phyloP scores from a whole-genome alignment of 73 alveolate species.

The Tetrahymena borealis region DNA sequence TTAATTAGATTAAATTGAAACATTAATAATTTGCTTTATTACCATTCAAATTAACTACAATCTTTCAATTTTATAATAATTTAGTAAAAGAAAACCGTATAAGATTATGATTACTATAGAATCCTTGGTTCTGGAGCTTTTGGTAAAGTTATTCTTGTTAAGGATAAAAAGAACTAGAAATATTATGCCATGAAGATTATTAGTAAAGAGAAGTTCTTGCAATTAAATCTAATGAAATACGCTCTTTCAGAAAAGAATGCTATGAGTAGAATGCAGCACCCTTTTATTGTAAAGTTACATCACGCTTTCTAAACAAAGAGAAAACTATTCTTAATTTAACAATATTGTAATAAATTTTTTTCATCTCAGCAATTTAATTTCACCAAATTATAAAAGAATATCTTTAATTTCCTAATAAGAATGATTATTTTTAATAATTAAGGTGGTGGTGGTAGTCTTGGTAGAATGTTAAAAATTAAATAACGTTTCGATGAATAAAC shows the following conservation, averaged over 20 bases:
- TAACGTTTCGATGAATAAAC: conserved; percentile 76
- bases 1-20: neutral
- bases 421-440: conserved; percentile 37
- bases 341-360: conserved; percentile 56
- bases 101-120: conserved; percentile 29
- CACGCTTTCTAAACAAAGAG: conserved; percentile 70
- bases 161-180: conserved; percentile 46
- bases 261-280: conserved; percentile 68
- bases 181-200: conserved; percentile 88
- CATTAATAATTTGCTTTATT: no score
- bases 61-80: neutral
- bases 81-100: neutral
- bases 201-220: conserved; percentile 75
- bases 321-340: conserved; percentile 58
- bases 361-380: neutral
- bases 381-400: conserved; percentile 35
- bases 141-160: conserved; percentile 62
- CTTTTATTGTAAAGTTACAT: conserved; percentile 88
- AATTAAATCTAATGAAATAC: conserved; percentile 75
- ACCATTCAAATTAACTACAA: neutral
- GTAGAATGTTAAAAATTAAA: conserved; percentile 69
- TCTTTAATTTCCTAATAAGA: conserved; percentile 42
- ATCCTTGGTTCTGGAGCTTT: conserved; percentile 44
- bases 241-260: conserved; percentile 88
- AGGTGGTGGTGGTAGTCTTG: conserved; percentile 83